A percentile compares a stretch with the other conserved stretches of the same genome.
Evolutionary conservation across 192 early-diverging fungal genomes (phyloP).

Genomic region (Coemansia sp.): DNA sequence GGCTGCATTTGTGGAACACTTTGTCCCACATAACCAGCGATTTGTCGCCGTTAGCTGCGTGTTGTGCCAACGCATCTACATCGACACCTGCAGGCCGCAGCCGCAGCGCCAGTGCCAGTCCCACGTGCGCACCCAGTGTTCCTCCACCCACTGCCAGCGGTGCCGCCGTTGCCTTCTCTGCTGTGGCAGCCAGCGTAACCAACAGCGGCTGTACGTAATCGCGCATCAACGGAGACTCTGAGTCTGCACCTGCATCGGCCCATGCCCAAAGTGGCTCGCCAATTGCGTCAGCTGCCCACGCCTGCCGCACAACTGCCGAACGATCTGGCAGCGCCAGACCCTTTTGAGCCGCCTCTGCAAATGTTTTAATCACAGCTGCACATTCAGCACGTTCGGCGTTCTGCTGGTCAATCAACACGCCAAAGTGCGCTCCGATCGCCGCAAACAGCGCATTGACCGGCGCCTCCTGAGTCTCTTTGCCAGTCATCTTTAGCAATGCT

Average conservation of each 20-base stretch:
- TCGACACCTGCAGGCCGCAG: conserved; percentile 21
- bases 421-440: conserved; percentile 59
- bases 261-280: conserved; percentile 57
- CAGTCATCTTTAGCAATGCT: conserved; percentile 64
- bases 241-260: not conserved
- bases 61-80: conserved; percentile 19
- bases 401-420: conserved; percentile 47
- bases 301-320: conserved; percentile 62
- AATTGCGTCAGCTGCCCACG: conserved; percentile 63
- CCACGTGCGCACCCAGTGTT: conserved; percentile 66
- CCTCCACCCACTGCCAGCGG: conserved; percentile 62
- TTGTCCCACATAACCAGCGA: conserved; percentile 83
- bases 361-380: conserved; percentile 43
- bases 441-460: conserved; percentile 63
- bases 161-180: conserved; percentile 61
- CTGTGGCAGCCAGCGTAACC: conserved; percentile 49
- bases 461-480: conserved; percentile 77
- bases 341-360: conserved; percentile 51
- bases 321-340: conserved; percentile 61
- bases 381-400: conserved; percentile 18
- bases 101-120: conserved; percentile 58
- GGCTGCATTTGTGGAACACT: conserved; percentile 70
- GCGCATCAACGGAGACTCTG: conserved; percentile 14
- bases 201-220: conserved; percentile 48
- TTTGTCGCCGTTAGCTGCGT: conserved; percentile 57